phyloP scores from a whole-genome alignment of 2,329 filamentous ascomycete species.

The Thelonectria olida region DNA sequence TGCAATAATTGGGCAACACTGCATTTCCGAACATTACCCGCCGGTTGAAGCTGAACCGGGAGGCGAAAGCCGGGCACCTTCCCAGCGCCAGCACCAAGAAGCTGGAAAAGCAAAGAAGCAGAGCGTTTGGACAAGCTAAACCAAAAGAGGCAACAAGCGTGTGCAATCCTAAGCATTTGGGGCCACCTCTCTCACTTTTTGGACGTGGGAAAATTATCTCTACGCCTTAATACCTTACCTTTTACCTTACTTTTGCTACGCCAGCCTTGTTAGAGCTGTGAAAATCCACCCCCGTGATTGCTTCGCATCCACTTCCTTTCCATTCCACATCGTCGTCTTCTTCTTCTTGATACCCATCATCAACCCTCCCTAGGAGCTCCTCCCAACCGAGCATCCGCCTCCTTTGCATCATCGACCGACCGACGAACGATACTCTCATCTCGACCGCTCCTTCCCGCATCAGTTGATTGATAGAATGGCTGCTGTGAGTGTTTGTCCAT shows the following conservation, averaged over 20 bases:
- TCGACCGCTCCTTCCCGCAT: conserved; percentile 39
- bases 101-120: conserved; percentile 25
- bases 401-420: conserved; percentile 25
- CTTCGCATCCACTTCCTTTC: conserved; percentile 40
- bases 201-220: conserved; percentile 42
- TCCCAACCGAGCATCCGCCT: conserved; percentile 27
- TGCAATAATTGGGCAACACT: background rate
- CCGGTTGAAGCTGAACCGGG: background rate
- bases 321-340: conserved; percentile 41
- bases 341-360: conserved; percentile 47
- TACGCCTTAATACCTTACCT: conserved; percentile 16
- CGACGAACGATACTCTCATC: conserved; percentile 30
- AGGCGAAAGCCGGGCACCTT: background rate
- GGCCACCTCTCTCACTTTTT: conserved; percentile 34
- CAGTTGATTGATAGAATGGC: conserved; percentile 52
- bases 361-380: conserved; percentile 33
- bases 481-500: conserved; percentile 49
- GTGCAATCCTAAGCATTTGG: conserved; percentile 36
- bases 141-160: conserved; percentile 29
- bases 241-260: conserved; percentile 6
- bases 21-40: background rate
- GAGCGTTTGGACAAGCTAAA: conserved; percentile 21
- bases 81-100: conserved; percentile 16
- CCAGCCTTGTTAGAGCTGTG: conserved; percentile 44
- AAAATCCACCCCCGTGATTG: conserved; percentile 45